Base-by-base conservation (phyloP, 345 rosid genomes). In the Ricinus communis region DNA sequence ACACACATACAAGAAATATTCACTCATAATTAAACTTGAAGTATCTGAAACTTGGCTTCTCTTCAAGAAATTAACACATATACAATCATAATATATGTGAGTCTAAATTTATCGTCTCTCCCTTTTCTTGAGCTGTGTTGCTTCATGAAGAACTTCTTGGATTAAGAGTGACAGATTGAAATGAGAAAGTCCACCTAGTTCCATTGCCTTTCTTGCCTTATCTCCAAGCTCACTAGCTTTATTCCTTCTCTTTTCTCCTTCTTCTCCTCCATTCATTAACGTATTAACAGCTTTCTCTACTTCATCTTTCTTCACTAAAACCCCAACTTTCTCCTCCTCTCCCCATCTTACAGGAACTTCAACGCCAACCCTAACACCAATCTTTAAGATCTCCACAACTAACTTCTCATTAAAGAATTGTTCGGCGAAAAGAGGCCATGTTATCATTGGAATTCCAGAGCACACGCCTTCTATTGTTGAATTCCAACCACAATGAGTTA, bases 401-500 rank as follows among this genome's bases (percentile, higher is more conserved):
- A 90, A 71, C 75, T 85, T 89, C 79, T 93, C 97, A 7, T 93
- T 93, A 8, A 83, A 55, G 74, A 93, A 93, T 53, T 93, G 98
- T 72, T 93, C 97, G 1, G 91, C 72, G 46, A 87, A 87, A 5
- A 85, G 70, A 0, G 98, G 98, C 94, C 96, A 93, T 5, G 98
- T 89, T 71, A 93, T 82, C 88, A 93, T 71, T 0, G 97, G 98
- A 54, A 93, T 66, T 18, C 89, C 91, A 0, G 72, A 68, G 66
- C 83, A 83, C 5, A 90, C 60, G 4, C 87, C 90, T 77, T 93
- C 98, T 15, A 86, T 46, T 0, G 90, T 85, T 31, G 98, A 93
- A 80, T 93, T 93, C 98, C 98, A 93, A 5, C 98, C 98, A 13
- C 96, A 88, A 36, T 92, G 97, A 0, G 93, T 88, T 66, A 93